These are phyloP conservation scores for Massarina eburnea DNA, from an alignment of 2,329 filamentous ascomycete species.

Conservation along the genomic window DNA sequence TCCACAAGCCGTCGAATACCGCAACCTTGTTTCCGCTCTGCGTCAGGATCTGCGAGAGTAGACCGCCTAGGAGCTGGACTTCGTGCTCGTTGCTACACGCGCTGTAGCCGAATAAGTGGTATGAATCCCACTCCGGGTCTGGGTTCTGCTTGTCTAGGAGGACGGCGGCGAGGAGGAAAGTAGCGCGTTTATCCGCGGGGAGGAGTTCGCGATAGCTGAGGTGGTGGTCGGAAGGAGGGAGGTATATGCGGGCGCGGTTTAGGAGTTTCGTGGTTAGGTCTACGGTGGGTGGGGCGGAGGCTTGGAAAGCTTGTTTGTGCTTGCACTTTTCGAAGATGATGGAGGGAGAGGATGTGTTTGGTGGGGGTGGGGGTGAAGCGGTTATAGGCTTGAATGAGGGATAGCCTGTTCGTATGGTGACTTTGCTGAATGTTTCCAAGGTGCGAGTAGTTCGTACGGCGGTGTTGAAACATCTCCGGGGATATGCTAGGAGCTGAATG, in stretches of 20 bases:
- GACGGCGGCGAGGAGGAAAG: not conserved
- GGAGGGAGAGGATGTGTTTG: not conserved
- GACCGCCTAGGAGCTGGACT: conserved; percentile 5
- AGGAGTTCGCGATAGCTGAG: not conserved
- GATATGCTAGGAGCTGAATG: conserved; percentile 12
- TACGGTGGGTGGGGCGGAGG: not conserved
- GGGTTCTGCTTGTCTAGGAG: conserved; percentile 1
- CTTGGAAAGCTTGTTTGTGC: not conserved
- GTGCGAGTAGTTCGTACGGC: conserved; percentile 5
- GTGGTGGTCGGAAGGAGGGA: not conserved
- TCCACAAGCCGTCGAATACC: conserved; percentile 11
- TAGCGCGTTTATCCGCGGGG: conserved; percentile 8
- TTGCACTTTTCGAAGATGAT: not conserved
- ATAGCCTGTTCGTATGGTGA: not conserved
- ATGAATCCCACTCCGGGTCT: not conserved
- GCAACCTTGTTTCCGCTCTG: not conserved
- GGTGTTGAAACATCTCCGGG: conserved; percentile 8
- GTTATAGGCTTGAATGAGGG: not conserved
- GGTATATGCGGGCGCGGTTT: not conserved
- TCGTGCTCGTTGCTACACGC: conserved; percentile 8
- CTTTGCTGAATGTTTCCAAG: not conserved
- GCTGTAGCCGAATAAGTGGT: conserved; percentile 21
- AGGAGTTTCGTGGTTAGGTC: not conserved
- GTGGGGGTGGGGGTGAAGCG: not conserved
- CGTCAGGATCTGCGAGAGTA: conserved; percentile 14